Base-by-base conservation (phyloP, 2,329 filamentous ascomycete species). In the Aureobasidium leucospermi region DNA sequence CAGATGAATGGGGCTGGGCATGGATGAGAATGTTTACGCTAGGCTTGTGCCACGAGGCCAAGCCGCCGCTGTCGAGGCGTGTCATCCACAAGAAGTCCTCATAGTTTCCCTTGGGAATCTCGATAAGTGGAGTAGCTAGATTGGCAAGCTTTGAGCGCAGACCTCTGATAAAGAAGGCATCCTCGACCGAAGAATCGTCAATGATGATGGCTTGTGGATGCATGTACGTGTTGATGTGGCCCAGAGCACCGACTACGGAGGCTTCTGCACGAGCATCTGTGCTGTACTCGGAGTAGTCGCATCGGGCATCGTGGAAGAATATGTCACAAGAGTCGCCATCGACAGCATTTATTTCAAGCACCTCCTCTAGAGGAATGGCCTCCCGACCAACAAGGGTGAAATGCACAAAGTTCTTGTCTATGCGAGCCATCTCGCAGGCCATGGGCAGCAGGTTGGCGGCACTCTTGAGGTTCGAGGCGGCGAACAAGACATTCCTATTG, bases 21-120 rank as follows among this genome's bases (percentile, higher is more conserved):
- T 95, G 89, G 8, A 97, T 83, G 11, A 96, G 72, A 57, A 99
- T 89, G 64, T 97, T 90, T 62, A 97, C 79, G 39, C 80, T 84
- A 5, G 89, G 78, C 48, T 84, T 82, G 70, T 93, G 86, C 92
- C 92, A 96, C 36, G 82, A 87, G 65, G 77, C 80, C 60, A 96
- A 75, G 32, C 90, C 85, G 16, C 79, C 76, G 61, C 87, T 83
- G 68, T 96, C 90, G 11, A 97, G 78, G 63, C 85, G 84, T 0
- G 88, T 84, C 42, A 96, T 78, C 90, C 92, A 97, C 63, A 82
- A 76, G 38, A 92, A 80, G 39, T 83, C 80, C 58, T 86, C 82
- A 29, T 79, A 79, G 1, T 81, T 78, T 58, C 82, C 78, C 39
- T 78, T 75, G 0, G 92, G 89, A 23, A 97, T 77, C 69, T 90